Conservation (phyloP, 202 grass and related monocot species). For the Schoenoplectus tabernaemontani region DNA sequence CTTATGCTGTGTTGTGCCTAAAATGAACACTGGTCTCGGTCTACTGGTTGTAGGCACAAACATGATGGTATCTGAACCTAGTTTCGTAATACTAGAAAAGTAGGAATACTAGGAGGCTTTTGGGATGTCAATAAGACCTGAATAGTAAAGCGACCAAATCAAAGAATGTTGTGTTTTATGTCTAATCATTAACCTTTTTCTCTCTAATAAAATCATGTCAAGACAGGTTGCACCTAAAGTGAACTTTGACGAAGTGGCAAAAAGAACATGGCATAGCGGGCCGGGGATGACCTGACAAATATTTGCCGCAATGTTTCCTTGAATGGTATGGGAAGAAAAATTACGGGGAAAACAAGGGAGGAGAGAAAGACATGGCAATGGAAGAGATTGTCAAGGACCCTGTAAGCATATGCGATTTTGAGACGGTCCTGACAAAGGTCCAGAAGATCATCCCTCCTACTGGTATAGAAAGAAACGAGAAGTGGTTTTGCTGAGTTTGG, state of each 20-base stretch:
- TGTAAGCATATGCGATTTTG: slow-evolving; percentile 85
- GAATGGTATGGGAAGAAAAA: slow-evolving; percentile 91
- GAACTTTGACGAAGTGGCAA: slow-evolving; percentile 70
- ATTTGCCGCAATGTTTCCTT: slow-evolving; percentile 93
- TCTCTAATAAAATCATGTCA: slow-evolving; percentile 15
- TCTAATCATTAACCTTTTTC: background rate
- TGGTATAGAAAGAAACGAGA: slow-evolving; percentile 77
- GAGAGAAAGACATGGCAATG: slow-evolving; percentile 87
- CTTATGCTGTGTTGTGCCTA: background rate
- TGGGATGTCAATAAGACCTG: background rate
- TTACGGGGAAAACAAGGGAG: slow-evolving; percentile 81
- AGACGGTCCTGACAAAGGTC: slow-evolving; percentile 65
- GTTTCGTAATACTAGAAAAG: background rate
- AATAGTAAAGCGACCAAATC: background rate
- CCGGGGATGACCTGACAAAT: slow-evolving; percentile 88
- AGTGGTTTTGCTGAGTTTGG: slow-evolving; percentile 93
- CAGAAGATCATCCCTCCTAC: slow-evolving; percentile 75
- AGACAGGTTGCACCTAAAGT: slow-evolving; percentile 62
- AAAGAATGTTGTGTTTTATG: background rate
- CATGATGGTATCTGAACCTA: background rate
- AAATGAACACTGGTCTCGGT: background rate
- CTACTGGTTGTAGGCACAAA: background rate
- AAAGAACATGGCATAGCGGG: slow-evolving; percentile 71
- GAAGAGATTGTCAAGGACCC: slow-evolving; percentile 92
- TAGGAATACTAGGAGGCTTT: background rate